phyloP scores from a whole-genome alignment of 2,329 filamentous ascomycete genomes.

The Fusarium concolor region DNA sequence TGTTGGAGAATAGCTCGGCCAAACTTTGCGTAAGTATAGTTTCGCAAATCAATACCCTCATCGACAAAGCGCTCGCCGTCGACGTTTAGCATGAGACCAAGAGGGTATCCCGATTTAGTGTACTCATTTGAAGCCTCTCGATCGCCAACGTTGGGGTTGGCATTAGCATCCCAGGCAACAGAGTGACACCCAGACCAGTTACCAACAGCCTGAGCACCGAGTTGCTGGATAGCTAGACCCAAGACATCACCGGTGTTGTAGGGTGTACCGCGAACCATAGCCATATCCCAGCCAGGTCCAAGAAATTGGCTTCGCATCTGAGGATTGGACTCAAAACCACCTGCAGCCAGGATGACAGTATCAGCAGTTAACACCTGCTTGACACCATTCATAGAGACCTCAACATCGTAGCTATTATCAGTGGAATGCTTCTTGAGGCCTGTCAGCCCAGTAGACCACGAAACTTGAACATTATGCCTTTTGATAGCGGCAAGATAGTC shows the following conservation, averaged over 20 bases:
- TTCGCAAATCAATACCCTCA: constrained; percentile 14
- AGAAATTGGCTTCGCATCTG: constrained; percentile 65
- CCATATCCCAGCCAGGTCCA: constrained; percentile 52
- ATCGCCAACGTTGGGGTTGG: constrained; percentile 11
- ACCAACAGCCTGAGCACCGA: not conserved
- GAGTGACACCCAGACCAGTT: constrained; percentile 21
- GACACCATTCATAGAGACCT: not conserved
- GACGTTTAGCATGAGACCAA: constrained; percentile 15
- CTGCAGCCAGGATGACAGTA: constrained; percentile 10
- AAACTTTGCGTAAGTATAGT: constrained; percentile 25
- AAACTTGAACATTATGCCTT: not conserved
- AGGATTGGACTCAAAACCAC: constrained; percentile 58
- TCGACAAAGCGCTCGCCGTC: constrained; percentile 14
- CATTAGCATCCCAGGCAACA: constrained; percentile 20
- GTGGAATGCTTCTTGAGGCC: not conserved
- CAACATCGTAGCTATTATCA: not conserved
- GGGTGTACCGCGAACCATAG: constrained; percentile 44
- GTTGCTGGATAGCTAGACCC: not conserved
- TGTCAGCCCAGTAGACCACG: constrained; percentile 10
- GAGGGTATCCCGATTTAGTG: constrained; percentile 21
- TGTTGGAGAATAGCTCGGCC: constrained; percentile 20
- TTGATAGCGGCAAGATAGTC: constrained; percentile 17
- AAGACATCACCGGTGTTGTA: constrained; percentile 26
- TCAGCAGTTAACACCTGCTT: not conserved
- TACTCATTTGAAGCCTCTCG: constrained; percentile 23